Evolutionary conservation across 148 eudicot genomes (phyloP).

Genomic region (Dianthus caryophyllus): DNA sequence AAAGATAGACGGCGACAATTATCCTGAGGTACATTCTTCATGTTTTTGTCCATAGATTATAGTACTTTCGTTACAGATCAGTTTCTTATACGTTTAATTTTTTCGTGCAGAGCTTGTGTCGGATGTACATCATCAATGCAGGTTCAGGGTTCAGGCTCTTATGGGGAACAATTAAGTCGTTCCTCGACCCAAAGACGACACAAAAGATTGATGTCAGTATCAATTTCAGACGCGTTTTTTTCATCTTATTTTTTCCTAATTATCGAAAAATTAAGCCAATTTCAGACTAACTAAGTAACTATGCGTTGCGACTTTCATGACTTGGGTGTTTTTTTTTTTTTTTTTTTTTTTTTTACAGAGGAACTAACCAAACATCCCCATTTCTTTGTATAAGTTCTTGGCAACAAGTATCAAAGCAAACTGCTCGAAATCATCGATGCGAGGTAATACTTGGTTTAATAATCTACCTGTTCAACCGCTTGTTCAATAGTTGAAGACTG

Average conservation of each 20-base stretch:
- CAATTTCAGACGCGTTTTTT: too few species aligned
- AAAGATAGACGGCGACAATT: conserved; percentile 76
- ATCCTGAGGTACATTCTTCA: conserved; percentile 63
- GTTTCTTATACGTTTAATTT: neutral
- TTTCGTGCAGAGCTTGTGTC: conserved; percentile 58
- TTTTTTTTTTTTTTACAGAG: too few species aligned
- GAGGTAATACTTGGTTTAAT: conserved; percentile 42
- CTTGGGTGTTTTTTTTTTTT: neutral
- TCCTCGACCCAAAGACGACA: conserved; percentile 92
- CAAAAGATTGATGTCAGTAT: conserved; percentile 75
- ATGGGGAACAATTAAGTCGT: conserved; percentile 83
- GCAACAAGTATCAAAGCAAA: conserved; percentile 85
- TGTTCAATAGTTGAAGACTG: neutral
- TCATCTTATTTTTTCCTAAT: too few species aligned
- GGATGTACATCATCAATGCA: conserved; percentile 94
- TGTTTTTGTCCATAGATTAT: neutral
- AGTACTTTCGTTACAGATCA: neutral
- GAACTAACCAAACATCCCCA: neutral
- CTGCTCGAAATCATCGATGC: conserved; percentile 86
- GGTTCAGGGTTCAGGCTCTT: conserved; percentile 90
- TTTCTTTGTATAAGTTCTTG: conserved; percentile 52
- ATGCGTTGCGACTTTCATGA: neutral
- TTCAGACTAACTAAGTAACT: too few species aligned
- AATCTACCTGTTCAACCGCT: neutral
- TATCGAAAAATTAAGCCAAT: too few species aligned